phyloP scores from a whole-genome alignment of 805 yeast genomes.

The Lipomyces kockii region DNA sequence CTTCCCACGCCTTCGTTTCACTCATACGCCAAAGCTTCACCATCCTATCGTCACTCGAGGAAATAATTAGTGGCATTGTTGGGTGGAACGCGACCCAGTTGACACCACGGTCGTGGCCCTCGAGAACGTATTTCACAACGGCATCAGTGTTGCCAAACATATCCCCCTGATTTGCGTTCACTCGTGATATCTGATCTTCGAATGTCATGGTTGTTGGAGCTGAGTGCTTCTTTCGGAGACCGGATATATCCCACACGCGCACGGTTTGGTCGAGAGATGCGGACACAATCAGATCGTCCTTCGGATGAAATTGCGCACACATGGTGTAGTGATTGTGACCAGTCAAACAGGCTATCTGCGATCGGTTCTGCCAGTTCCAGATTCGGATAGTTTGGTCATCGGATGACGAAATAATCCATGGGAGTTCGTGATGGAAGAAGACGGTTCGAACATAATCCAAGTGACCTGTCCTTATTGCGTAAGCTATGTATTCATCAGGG shows the following conservation, averaged over 20 bases:
- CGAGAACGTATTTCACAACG: conserved; percentile 90
- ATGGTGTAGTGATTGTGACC: conserved; percentile 98
- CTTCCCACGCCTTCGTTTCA: conserved; percentile 98
- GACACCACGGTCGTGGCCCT: conserved; percentile 98
- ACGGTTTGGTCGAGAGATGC: conserved; percentile 98
- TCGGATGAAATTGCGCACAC: conserved; percentile 97
- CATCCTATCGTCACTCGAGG: conserved; percentile 95
- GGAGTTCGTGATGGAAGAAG: conserved; percentile 91
- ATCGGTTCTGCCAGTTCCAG: conserved; percentile 99
- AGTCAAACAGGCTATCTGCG: conserved; percentile 93
- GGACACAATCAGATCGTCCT: conserved; percentile 91
- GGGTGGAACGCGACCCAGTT: conserved; percentile 99
- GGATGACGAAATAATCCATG: conserved; percentile 95
- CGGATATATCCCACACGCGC: conserved; percentile 97
- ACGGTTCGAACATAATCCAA: conserved; percentile 94
- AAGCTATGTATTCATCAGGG: neutral
- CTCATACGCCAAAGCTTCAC: conserved; percentile 97
- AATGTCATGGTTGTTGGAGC: conserved; percentile 58
- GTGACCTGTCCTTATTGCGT: conserved; percentile 62
- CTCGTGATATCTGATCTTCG: conserved; percentile 54
- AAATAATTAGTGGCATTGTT: conserved; percentile 88
- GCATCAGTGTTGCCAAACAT: conserved; percentile 94
- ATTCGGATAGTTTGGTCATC: conserved; percentile 98
- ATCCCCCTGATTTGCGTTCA: conserved; percentile 59
- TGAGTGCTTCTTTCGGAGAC: conserved; percentile 91